Evolutionary conservation across 129 eudicot genomes (phyloP).

Genomic region (Saposhnikovia divaricata): DNA sequence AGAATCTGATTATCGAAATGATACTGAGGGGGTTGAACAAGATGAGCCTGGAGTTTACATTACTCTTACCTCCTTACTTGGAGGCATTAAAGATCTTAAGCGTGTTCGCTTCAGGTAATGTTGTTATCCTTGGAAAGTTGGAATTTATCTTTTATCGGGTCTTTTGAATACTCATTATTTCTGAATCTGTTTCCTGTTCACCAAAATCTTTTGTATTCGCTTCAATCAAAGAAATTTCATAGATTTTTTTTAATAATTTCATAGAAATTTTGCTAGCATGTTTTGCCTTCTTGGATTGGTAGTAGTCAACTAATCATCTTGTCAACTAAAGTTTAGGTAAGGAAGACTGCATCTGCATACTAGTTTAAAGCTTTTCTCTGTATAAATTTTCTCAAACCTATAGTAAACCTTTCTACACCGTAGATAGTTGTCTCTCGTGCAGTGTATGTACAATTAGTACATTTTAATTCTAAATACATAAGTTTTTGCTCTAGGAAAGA

Average conservation of each 20-base stretch:
- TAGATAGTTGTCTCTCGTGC: neutral
- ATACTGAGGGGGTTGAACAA: conserved; percentile 90
- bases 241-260: too few species aligned
- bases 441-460: neutral
- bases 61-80: conserved; percentile 80
- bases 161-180: neutral
- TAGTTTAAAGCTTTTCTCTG: too few species aligned
- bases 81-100: conserved; percentile 83
- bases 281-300: neutral
- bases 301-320: too few species aligned
- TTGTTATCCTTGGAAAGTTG: conserved; percentile 4
- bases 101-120: conserved; percentile 93
- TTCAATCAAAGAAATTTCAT: neutral
- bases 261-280: neutral
- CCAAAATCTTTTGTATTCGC: neutral
- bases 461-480: too few species aligned
- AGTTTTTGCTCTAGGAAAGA: neutral
- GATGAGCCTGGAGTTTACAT: conserved; percentile 96
- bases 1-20: conserved; percentile 58
- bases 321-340: too few species aligned
- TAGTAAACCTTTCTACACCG: too few species aligned
- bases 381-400: too few species aligned
- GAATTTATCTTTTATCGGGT: neutral
- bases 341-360: too few species aligned
- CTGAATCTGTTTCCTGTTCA: neutral